phyloP scores from a whole-genome alignment of 2,329 filamentous ascomycete genomes.

The Colletotrichum lupini region DNA sequence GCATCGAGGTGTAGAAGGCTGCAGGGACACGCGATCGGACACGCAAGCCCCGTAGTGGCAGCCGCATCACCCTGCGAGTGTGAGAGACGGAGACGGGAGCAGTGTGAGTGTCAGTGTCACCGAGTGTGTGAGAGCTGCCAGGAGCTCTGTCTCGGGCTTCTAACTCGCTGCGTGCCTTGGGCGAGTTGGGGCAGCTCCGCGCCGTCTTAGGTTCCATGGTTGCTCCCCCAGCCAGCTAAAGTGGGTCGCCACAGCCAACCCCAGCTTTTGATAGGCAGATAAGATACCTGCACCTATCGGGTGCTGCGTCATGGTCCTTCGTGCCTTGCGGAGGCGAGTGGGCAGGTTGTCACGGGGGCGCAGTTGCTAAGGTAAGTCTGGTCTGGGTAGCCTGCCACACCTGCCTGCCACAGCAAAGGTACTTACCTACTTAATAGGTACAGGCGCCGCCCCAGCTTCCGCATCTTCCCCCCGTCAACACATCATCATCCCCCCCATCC shows the following conservation, averaged over 20 bases:
- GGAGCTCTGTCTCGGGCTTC: slow-evolving; percentile 30
- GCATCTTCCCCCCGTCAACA: slow-evolving; percentile 32
- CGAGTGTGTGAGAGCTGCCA: slow-evolving; percentile 24
- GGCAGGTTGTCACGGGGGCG: slow-evolving; percentile 29
- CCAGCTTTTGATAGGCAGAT: slow-evolving; percentile 20
- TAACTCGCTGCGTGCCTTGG: slow-evolving; percentile 12
- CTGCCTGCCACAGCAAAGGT: neutral
- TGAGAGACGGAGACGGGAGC: neutral
- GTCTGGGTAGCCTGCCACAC: neutral
- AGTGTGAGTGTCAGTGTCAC: slow-evolving; percentile 27
- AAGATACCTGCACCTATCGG: slow-evolving; percentile 17
- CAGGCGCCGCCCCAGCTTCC: slow-evolving; percentile 27
- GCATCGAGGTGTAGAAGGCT: slow-evolving; percentile 3
- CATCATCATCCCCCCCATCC: slow-evolving; percentile 29
- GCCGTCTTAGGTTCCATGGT: neutral
- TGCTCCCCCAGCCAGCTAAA: slow-evolving; percentile 1
- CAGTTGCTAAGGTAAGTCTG: neutral
- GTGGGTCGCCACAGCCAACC: neutral
- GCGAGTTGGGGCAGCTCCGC: neutral
- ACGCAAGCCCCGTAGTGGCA: slow-evolving; percentile 33
- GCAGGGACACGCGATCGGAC: slow-evolving; percentile 36
- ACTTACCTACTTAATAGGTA: slow-evolving; percentile 35
- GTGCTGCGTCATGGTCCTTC: slow-evolving; percentile 17
- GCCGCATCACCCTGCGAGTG: slow-evolving; percentile 15
- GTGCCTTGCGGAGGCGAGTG: slow-evolving; percentile 32